These are phyloP conservation scores for Linum tenue DNA, from an alignment of 345 rosid species.

Conservation along the genomic window DNA sequence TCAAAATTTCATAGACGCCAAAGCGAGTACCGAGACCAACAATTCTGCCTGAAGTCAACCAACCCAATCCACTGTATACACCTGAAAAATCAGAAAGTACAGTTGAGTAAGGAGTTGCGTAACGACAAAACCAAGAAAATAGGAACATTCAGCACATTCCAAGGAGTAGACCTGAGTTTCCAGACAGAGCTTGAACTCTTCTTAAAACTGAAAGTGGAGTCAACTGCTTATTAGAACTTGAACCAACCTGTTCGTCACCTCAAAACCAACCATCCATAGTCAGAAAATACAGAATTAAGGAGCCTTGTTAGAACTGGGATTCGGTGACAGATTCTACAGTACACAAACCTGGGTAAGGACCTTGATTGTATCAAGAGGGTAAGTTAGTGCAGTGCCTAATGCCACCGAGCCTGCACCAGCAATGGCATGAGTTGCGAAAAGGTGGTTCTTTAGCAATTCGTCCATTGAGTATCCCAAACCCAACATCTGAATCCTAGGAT, in stretches of 20 bases:
- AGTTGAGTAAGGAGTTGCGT: neutral
- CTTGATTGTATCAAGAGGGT: slow-evolving; percentile 82
- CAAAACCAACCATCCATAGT: slow-evolving; percentile 4
- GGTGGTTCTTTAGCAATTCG: slow-evolving; percentile 47
- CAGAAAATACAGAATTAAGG: neutral
- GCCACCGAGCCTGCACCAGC: slow-evolving; percentile 71
- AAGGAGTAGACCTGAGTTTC: slow-evolving; percentile 34
- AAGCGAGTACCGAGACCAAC: slow-evolving; percentile 69
- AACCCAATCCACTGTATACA: slow-evolving; percentile 67
- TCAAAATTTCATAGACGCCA: slow-evolving; percentile 68
- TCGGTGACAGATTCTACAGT: neutral
- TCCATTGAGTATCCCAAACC: slow-evolving; percentile 8
- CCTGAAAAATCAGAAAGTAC: slow-evolving; percentile 31
- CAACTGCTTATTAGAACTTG: slow-evolving; percentile 48
- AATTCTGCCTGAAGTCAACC: slow-evolving; percentile 55
- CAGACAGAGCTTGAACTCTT: slow-evolving; percentile 52
- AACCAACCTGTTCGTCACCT: slow-evolving; percentile 56
- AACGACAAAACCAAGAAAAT: neutral
- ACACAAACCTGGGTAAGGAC: slow-evolving; percentile 61
- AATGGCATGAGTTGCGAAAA: slow-evolving; percentile 66
- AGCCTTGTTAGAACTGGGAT: neutral
- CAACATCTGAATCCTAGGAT: too few species aligned
- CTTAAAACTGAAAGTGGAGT: slow-evolving; percentile 40
- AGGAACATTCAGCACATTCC: neutral
- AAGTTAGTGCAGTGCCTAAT: slow-evolving; percentile 55